Base-by-base conservation (phyloP, 2,329 filamentous ascomycete genomes). In the Pseudocercospora crystallina region DNA sequence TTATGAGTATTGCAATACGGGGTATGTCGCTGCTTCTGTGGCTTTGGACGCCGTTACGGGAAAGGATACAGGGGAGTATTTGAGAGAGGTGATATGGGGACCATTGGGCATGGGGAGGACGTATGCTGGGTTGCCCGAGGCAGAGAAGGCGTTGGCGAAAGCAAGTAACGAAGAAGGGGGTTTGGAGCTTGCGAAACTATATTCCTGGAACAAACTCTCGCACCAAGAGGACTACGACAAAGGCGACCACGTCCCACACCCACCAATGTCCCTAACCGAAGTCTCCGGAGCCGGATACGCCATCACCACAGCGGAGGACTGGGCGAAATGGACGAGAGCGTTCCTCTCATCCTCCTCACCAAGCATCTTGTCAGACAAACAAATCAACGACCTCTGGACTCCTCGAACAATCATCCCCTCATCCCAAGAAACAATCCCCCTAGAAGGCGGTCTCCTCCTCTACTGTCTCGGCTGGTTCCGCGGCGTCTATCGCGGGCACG, bases 1-100 rank as follows among this genome's bases (percentile, higher is more conserved):
- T 8, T 42, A 30, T 13, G 39, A 42, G 20, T 42, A 42, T 15
- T 42, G 39, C 30, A 42, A 42, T 42, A 42, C 39, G 10, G 39
- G 39, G 12, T 42, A 42, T 30, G 39, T 42, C 3, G 39, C 39
- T 2, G 39, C 39, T 42, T 42, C 39, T n/a, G 7, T 30, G 5
- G 39, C 39, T 1, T 10, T 42, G 9, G 39, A 42, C 1, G 39
- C 31, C 11, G 39, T 42, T 2, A 30, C 12, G 20, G 20, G 38
- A n/a, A 30, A 42, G 39, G 20, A 26, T 3, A 26, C 20, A 7
- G 20, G 20, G 20, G 11, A 30, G 20, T 10, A 30, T 32, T 5
- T 42, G 20, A 30, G 20, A 20, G 8, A 14, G 10, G 5, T n/a
- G 39, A 26, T 42, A n/a, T 42, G 11, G 10, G 20, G 5, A 13